phyloP scores from a whole-genome alignment of 768 basidiomycete species.

The Phylloporus arenicola region DNA sequence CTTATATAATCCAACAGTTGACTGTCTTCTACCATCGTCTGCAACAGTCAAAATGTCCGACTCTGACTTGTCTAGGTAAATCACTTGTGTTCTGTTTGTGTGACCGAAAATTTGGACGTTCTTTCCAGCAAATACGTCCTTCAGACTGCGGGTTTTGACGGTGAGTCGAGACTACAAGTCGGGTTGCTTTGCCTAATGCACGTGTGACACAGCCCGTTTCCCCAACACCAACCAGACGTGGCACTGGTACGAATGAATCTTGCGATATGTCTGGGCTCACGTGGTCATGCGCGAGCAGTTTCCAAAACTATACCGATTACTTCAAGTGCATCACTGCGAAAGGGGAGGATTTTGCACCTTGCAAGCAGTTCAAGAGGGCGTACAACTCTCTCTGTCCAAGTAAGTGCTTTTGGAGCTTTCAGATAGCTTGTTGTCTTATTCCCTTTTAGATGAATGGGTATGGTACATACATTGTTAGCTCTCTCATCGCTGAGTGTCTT shows the following conservation, averaged over 20 bases:
- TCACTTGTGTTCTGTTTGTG: background rate
- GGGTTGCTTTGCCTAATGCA: constrained; percentile 4
- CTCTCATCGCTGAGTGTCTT: background rate
- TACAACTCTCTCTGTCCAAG: constrained; percentile 98
- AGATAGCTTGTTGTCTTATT: constrained; percentile 8
- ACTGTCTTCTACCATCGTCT: constrained; percentile 34
- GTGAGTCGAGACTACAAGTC: constrained; percentile 32
- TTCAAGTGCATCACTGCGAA: constrained; percentile 96
- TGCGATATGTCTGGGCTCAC: background rate
- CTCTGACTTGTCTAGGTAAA: constrained; percentile 50
- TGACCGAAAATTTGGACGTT: constrained; percentile 10
- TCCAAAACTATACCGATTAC: constrained; percentile 97
- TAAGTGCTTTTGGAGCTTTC: constrained; percentile 40
- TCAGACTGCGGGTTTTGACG: constrained; percentile 95
- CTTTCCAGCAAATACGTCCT: constrained; percentile 72
- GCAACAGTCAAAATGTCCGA: constrained; percentile 56
- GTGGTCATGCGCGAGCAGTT: constrained; percentile 39
- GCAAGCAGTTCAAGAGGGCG: constrained; percentile 96
- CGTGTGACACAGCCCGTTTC: constrained; percentile 71
- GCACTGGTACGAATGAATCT: constrained; percentile 69
- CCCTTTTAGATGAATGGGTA: constrained; percentile 83
- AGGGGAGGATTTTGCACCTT: constrained; percentile 97
- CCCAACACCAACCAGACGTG: constrained; percentile 91
- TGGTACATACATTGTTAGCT: constrained; percentile 10
- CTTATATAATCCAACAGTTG: constrained; percentile 31